Conservation (phyloP, 2,329 filamentous ascomycete species). For the Drechslerella dactyloides region DNA sequence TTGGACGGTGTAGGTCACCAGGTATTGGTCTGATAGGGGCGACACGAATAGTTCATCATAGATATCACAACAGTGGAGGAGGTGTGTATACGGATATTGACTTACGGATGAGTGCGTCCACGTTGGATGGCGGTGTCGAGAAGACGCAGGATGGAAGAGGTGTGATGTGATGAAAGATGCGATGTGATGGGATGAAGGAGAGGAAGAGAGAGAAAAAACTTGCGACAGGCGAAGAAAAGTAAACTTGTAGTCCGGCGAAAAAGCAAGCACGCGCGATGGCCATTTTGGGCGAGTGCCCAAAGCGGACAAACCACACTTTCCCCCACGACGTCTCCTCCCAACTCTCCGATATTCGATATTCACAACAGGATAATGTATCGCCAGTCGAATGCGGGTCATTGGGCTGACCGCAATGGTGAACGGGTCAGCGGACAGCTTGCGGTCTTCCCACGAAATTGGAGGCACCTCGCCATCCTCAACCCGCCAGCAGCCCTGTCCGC, state of each 20-base stretch:
- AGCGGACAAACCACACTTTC: no score
- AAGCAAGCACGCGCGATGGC: not conserved
- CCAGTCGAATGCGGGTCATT: no score
- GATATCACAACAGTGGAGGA: constrained; percentile 5
- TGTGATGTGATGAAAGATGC: not conserved
- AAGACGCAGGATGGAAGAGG: not conserved
- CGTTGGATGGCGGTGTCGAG: not conserved
- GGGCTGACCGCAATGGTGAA: no score
- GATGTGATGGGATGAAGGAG: constrained; percentile 1
- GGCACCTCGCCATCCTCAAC: no score
- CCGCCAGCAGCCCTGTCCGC: no score
- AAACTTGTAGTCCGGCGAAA: not conserved
- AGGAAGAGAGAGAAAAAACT: constrained; percentile 1
- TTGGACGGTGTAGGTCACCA: constrained; percentile 51
- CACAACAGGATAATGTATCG: no score
- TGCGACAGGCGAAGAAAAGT: not conserved
- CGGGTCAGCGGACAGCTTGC: no score
- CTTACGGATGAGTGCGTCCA: not conserved
- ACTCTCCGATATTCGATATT: no score
- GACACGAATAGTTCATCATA: constrained; percentile 51
- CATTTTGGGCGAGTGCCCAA: no score
- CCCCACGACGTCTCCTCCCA: no score
- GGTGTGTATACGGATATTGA: not conserved
- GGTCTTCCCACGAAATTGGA: no score
- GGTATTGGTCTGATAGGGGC: constrained; percentile 49